phyloP scores from a whole-genome alignment of 495 filamentous ascomycete species.

The Penicillium ochrochloron region DNA sequence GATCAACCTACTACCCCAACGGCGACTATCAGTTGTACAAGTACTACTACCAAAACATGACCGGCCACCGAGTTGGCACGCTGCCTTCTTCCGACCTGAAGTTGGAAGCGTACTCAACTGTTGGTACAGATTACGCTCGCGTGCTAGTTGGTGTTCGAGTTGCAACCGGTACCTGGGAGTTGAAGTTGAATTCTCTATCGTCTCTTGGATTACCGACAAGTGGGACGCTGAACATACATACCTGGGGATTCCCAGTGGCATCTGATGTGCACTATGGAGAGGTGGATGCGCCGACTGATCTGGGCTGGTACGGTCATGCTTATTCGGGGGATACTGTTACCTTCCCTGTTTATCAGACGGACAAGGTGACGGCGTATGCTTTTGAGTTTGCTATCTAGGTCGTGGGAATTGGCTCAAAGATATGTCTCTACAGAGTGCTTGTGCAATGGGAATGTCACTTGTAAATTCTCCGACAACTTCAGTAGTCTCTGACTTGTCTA shows the following conservation, averaged over 20 bases:
- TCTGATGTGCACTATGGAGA: not conserved
- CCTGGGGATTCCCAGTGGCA: conserved; percentile 1
- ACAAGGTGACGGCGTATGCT: not conserved
- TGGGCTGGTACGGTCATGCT: not conserved
- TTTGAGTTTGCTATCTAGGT: conserved; percentile 3
- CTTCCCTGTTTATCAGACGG: not conserved
- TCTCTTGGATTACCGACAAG: conserved; percentile 5
- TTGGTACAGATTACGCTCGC: not conserved
- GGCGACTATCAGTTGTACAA: conserved; percentile 8
- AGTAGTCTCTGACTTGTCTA: no score
- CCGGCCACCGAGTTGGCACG: conserved; percentile 8
- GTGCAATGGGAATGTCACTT: not conserved
- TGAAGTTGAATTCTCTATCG: not conserved
- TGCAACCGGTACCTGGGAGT: conserved; percentile 7
- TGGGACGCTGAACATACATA: not conserved
- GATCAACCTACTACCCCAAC: conserved; percentile 3
- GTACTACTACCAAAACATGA: conserved; percentile 11
- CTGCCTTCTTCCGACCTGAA: not conserved
- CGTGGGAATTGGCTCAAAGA: not conserved
- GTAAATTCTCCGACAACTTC: not conserved
- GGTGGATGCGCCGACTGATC: not conserved
- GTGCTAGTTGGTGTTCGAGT: conserved; percentile 6
- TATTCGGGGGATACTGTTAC: conserved; percentile 3
- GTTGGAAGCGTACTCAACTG: not conserved
- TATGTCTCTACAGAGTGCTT: not conserved